Percentiles rank a stretch among this genome's conserved stretches.
phyloP scores from a whole-genome alignment of 139 green algal genomes.

The Chlorella ohadii region DNA sequence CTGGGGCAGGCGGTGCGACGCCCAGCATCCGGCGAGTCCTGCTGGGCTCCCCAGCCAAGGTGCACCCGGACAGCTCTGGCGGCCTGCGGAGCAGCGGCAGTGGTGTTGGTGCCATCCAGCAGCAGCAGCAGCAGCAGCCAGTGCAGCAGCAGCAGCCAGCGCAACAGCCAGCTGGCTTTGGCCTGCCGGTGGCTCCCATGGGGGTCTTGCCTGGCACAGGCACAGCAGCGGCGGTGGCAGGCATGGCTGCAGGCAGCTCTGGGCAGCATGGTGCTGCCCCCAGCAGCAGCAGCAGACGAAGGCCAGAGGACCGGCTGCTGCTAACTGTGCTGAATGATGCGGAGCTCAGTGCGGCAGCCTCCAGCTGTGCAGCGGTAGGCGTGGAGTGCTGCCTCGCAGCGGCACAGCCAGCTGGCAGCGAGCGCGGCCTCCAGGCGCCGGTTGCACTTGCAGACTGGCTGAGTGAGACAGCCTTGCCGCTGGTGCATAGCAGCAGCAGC shows the following conservation, averaged over 20 bases:
- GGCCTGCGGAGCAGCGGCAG: too few relatives aligned
- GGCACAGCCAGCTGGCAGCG: neutral
- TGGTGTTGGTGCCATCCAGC: too few relatives aligned
- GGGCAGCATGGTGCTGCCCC: neutral
- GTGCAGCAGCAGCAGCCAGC: too few relatives aligned
- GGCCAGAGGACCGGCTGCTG: constrained; percentile 1
- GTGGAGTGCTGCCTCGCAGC: constrained; percentile 17
- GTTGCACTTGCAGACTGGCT: constrained; percentile 27
- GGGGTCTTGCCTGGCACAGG: too few relatives aligned
- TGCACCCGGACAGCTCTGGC: neutral
- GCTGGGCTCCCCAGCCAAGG: neutral
- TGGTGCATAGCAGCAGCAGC: neutral
- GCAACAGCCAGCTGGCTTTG: too few relatives aligned
- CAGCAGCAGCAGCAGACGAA: neutral
- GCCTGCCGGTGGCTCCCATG: too few relatives aligned
- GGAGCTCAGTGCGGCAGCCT: neutral
- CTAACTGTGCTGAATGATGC: neutral
- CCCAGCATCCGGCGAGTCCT: neutral
- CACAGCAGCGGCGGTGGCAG: neutral
- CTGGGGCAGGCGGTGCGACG: neutral
- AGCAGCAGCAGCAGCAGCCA: too few relatives aligned
- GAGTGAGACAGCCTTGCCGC: neutral
- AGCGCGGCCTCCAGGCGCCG: constrained; percentile 13
- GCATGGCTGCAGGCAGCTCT: neutral
- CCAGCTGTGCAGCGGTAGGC: neutral